Base-by-base conservation (phyloP, 2,329 filamentous ascomycete species). In the Penicillium frequentans region DNA sequence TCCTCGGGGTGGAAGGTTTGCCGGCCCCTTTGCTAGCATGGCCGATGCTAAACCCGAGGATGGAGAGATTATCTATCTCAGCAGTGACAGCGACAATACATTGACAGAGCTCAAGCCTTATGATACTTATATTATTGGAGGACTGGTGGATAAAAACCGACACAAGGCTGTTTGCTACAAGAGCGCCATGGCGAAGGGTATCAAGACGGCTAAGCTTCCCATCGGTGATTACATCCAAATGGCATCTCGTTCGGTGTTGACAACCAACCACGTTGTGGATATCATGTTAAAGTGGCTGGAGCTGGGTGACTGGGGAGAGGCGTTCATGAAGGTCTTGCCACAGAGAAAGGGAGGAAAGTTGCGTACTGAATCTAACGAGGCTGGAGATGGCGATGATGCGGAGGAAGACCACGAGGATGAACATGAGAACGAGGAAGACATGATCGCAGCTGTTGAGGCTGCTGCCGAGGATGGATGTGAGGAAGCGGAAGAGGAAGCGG, bases 201-300 rank as follows among this genome's bases (percentile, higher is more conserved):
- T 99, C 66, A 88, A 89, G 62, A 98, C 95, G 0, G 95, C 93
- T 2, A 93, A 91, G 71, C 75, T 99, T 54, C 95, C 95, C 0
- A 98, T 99, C 67, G 91, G 92, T n/a, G 88, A 98, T 61, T 98
- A 91, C 73, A 88, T 99, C 81, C 84, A 91, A 62, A 96, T 99
- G 90, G 84, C 88, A 55, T 93, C 89, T 66, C 86, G 95, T 31
- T 86, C 89, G 66, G 90, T 99, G 5, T 79, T 99, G 56, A 88
- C 93, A 3, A 97, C 93, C 8, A 99, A 98, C 70, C 95, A 99
- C 70, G 95, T 99, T 1, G 85, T 95, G 47, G 93, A 98, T 76
- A 98, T 99, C 61, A 96, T 99, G 91, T 78, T 96, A 46, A 87
- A 86, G 63, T 99, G 93, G 92, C 75, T 99, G 54, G 91, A 97